Base-by-base conservation (phyloP, 495 filamentous ascomycete genomes). In the Podospora pseudocomata region DNA sequence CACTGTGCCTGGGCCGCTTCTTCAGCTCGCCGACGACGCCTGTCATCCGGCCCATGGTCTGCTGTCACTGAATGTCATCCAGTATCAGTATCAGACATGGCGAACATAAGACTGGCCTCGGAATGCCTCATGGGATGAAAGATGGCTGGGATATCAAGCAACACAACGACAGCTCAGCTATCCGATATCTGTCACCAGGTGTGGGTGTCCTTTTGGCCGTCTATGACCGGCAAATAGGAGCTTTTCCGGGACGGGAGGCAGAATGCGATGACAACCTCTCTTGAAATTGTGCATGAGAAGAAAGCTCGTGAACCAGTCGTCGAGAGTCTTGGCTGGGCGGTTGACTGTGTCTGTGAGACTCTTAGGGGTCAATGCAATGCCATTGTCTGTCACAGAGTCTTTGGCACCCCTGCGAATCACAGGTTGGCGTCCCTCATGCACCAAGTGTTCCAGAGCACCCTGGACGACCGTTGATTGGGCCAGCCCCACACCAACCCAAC, bases 381-480 rank as follows among this genome's bases (percentile, higher is more conserved):
- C 59, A 59, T 66, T 57, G 63, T 60, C 67, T 74, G 71, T 78
- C 72, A 75, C 77, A 77, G 76, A 74, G 56, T 65, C 72, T 73
- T 65, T 73, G 74, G 73, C 74, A 79, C 75, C 71, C 66, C 65
- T 73, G 76, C 77, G 71, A 78, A 79, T 75, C 76, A 76, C 69
- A 70, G 71, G 73, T 73, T 74, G 68, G 69, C 68, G 65, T 70
- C 72, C 67, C 65, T 81, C 79, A 79, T 77, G 79, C 80, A 78
- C 59, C 61, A 77, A 79, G 73, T 73, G 78, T 81, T 81, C 75
- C 80, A 67, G 78, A 76, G 71, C 71, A 71, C 54, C 65, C 44
- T 71, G 66, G 68, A 55, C 56, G 65, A 56, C 63, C 64, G 30
- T 69, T 82, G 74, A 82, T 82, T 83, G 80, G 81, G 49, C 62